Evolutionary conservation across 352 stramenopile species (phyloP).

Genomic region (Phytophthora cryptogea): DNA sequence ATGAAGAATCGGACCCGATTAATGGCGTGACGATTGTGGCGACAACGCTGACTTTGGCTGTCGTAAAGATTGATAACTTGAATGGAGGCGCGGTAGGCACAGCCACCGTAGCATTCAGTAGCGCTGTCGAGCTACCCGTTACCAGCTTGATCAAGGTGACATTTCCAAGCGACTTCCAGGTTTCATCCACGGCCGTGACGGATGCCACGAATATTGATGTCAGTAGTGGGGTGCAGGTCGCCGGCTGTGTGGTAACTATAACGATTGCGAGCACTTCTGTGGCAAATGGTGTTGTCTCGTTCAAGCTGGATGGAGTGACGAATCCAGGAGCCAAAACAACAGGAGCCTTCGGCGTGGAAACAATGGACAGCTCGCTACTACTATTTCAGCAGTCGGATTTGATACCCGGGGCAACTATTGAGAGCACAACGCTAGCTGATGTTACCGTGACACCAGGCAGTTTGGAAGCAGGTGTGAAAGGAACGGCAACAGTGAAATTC

Average conservation of each 20-base stretch:
- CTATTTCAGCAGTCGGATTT: constrained; percentile 30
- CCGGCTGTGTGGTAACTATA: constrained; percentile 31
- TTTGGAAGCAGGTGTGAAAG: not conserved
- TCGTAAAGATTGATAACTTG: constrained; percentile 32
- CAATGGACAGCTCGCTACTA: constrained; percentile 32
- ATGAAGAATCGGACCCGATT: not conserved
- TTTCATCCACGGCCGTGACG: constrained; percentile 28
- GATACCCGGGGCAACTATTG: constrained; percentile 35
- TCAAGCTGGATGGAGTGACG: constrained; percentile 51
- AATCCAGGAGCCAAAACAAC: constrained; percentile 55
- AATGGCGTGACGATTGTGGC: constrained; percentile 18
- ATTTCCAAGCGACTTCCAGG: constrained; percentile 43
- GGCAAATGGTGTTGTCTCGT: constrained; percentile 35
- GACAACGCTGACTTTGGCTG: constrained; percentile 13
- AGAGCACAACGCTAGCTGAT: not conserved
- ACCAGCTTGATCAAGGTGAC: constrained; percentile 41
- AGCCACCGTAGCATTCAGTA: constrained; percentile 45
- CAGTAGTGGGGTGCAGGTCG: constrained; percentile 28
- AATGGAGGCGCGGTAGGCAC: constrained; percentile 33
- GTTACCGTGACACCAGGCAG: not conserved
- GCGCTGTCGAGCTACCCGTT: constrained; percentile 34
- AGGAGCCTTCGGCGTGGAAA: constrained; percentile 42
- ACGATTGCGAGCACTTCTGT: constrained; percentile 33
- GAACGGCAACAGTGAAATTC: not conserved
- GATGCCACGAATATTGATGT: constrained; percentile 32